Evolutionary conservation across 495 filamentous ascomycete species (phyloP), one percentile per base, ranked within the genome.

Genomic region (Aspergillus cavernicola): DNA sequence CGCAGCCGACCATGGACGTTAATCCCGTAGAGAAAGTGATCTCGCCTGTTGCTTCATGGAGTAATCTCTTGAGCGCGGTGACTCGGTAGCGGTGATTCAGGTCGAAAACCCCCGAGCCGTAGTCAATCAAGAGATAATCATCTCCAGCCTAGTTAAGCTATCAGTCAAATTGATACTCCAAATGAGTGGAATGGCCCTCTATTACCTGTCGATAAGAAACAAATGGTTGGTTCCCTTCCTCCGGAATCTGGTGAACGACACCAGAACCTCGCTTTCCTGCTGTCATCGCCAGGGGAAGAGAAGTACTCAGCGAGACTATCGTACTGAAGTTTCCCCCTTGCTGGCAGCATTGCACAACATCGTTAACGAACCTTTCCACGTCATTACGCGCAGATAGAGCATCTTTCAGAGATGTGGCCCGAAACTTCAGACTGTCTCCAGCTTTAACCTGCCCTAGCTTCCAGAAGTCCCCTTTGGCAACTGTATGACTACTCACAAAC

Each of bases 401-500:
- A 46, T 76, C 69, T 11, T 76, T 63, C 20, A 78, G 58, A 7
- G 78, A 73, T 4, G 77, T 72, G 15, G 66, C 60, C 19, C 61
- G 60, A 51, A 77, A 79, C 26, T 68, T 66, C 15, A 83, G 61
- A 5, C 71, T 77, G 56, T 83, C 75, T n/a, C 82, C 82, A 16
- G 81, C 73, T 50, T 78, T 80, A 11, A 86, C 64, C 62, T 84
- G 81, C 0, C 83, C 83, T 9, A 86, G 42, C 62, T 80, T 79
- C 79, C 80, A 85, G 22, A 78, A 62, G 24, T 82, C 79, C 7
- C 71, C 81, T 33, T 72, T 73, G 29, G 81, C 72, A 13, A 82
- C 70, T 0, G 80, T 84, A 3, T 74, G 76, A 8, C 67, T 75
- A 20, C 70, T 80, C 0, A 83, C 59, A 46, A 86, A 82, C 1